Base-by-base conservation (phyloP, 768 basidiomycete species). In the Calocera cornea region DNA sequence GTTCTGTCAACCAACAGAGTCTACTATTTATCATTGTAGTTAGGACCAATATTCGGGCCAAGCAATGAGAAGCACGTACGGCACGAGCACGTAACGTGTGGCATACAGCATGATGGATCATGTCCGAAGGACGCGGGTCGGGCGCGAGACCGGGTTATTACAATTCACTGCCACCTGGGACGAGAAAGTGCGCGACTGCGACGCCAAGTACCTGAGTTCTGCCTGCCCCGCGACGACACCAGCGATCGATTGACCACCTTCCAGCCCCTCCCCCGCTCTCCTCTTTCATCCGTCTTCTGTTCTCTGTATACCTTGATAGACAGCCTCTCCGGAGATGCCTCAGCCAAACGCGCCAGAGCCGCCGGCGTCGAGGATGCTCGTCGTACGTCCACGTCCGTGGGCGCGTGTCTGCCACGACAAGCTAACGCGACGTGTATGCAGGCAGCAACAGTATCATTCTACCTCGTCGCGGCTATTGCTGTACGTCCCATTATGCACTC, bases 381-480 rank as follows among this genome's bases (percentile, higher is more conserved):
- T 69, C 38, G 68, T 69, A 64, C 31, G 68, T 65, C 10, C 17
- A 33, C 33, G 38, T n/a, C 14, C n/a, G n/a, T n/a, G 17, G 34
- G 17, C 24, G 14, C 16, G 16, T 3, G 24, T 1, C 41, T 47
- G 10, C 33, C 64, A 10, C 19, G 7, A 31, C 27, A 31, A 2
- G 12, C 44, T 68, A 64, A 41, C n/a, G 5, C 29, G 19, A 41
- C n/a, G 64, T 29, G 33, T 10, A 29, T 41, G 65, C 72, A 92
- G 90, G 82, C 78, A 40, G 87, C 83, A 50, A 90, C 90, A 8
- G 89, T 94, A 8, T 74, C 82, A 14, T 95, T 95, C 77, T 95
- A 95, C 75, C 84, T 95, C 67, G 83, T 92, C n/a, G 91, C 92
- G 66, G 92, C 92, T 27, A 77, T 94, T 68, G 83, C 89, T 74